Evolutionary conservation across 164 flowering plant species (phyloP).

Genomic region (Magnolia changhungtana): DNA sequence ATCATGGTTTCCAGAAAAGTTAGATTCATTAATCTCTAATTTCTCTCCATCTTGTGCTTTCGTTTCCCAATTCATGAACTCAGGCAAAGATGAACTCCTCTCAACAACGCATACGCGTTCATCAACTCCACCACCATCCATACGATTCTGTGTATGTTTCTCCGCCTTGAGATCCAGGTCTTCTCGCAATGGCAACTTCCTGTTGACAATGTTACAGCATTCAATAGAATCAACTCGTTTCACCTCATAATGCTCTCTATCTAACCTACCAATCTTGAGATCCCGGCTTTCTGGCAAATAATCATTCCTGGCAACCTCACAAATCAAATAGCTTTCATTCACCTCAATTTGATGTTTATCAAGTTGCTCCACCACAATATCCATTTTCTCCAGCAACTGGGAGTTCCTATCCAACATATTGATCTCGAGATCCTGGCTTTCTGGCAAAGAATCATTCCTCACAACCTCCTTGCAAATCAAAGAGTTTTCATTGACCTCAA

Average conservation of each 20-base stretch:
- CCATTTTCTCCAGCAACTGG: not conserved
- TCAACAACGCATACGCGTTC: not conserved
- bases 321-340: conserved; percentile 1
- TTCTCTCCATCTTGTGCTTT: not conserved
- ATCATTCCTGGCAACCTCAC: conserved; percentile 1
- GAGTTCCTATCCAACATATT: not conserved
- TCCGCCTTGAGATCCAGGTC: conserved; percentile 3
- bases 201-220: not conserved
- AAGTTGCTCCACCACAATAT: not conserved
- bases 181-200: not conserved
- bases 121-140: conserved; percentile 3
- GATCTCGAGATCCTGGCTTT: not conserved
- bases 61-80: not conserved
- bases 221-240: conserved; percentile 1
- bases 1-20: conserved; percentile 1
- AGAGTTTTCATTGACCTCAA: conserved; percentile 8
- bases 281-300: not conserved
- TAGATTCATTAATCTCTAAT: conserved; percentile 1
- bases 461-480: not conserved
- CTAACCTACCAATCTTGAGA: not conserved
- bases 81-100: not conserved
- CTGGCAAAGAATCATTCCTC: not conserved
- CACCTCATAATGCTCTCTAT: not conserved
- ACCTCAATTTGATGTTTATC: conserved; percentile 1
- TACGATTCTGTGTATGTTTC: not conserved